These are phyloP conservation scores for Bauhinia variegata DNA, from an alignment of 306 rosid species.

Conservation along the genomic window DNA sequence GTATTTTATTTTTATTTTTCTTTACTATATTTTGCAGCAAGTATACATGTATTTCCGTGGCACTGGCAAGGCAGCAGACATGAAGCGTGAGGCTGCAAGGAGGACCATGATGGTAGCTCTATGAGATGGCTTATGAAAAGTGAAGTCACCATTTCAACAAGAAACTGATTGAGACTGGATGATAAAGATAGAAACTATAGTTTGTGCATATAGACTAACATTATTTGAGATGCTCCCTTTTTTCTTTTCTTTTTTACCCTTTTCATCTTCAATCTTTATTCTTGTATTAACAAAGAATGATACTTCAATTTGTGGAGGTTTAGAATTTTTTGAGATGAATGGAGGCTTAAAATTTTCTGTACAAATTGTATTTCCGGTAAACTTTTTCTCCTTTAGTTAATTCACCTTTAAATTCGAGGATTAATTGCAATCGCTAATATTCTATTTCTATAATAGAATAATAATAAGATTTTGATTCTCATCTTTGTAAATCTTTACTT, in stretches of 20 bases:
- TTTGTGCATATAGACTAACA: constrained; percentile 40
- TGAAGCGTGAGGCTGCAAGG: constrained; percentile 82
- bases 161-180: constrained; percentile 28
- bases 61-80: constrained; percentile 77
- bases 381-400: no score
- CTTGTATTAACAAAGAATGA: constrained; percentile 8
- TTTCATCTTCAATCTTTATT: not conserved
- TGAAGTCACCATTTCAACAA: constrained; percentile 28
- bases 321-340: no score
- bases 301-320: not conserved
- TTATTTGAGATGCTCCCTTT: constrained; percentile 30
- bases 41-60: constrained; percentile 94
- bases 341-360: no score
- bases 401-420: no score
- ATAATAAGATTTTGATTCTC: no score
- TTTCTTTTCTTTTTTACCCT: constrained; percentile 11
- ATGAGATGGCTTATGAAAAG: constrained; percentile 36
- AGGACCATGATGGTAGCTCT: constrained; percentile 86
- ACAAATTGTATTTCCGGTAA: no score
- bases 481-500: no score
- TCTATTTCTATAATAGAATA: no score
- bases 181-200: constrained; percentile 32
- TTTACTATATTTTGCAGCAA: constrained; percentile 62
- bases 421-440: no score
- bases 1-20: constrained; percentile 21